Conservation (phyloP, 1,284 basidiomycete genomes). For the Ustilago crameri region DNA sequence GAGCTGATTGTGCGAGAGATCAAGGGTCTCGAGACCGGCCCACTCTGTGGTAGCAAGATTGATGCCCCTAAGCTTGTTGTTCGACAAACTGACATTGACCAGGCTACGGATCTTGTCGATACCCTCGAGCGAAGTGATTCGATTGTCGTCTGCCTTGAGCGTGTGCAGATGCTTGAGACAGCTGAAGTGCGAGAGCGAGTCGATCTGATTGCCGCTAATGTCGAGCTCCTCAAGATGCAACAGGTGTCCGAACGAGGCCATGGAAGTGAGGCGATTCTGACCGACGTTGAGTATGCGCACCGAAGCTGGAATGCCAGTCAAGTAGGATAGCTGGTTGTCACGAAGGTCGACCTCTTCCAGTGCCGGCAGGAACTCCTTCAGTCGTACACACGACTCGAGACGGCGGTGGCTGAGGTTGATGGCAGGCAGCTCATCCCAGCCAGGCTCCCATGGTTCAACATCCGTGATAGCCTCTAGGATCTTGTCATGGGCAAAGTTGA, state of each 20-base stretch:
- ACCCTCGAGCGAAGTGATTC: conserved; percentile 80
- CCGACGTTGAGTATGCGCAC: conserved; percentile 52
- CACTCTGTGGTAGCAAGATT: conserved; percentile 70
- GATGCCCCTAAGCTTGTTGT: conserved; percentile 77
- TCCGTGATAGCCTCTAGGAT: conserved; percentile 93
- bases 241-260: conserved; percentile 90
- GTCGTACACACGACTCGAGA: conserved; percentile 86
- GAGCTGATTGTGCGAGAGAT: conserved; percentile 82
- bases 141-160: conserved; percentile 86
- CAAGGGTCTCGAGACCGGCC: conserved; percentile 77
- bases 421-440: conserved; percentile 84
- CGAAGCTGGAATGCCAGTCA: conserved; percentile 59
- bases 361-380: conserved; percentile 92
- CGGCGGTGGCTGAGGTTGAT: conserved; percentile 84
- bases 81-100: conserved; percentile 82
- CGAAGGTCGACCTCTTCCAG: conserved; percentile 82
- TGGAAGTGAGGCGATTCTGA: conserved; percentile 76
- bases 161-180: conserved; percentile 78
- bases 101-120: conserved; percentile 75
- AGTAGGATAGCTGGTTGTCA: conserved; percentile 58
- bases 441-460: conserved; percentile 90
- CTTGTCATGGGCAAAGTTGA: conserved; percentile 87
- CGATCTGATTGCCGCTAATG: conserved; percentile 88
- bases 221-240: conserved; percentile 87
- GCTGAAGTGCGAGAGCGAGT: conserved; percentile 70